These are phyloP conservation scores for Ceratobasidium theobromae DNA, from an alignment of 1,284 basidiomycete species.

Conservation along the genomic window DNA sequence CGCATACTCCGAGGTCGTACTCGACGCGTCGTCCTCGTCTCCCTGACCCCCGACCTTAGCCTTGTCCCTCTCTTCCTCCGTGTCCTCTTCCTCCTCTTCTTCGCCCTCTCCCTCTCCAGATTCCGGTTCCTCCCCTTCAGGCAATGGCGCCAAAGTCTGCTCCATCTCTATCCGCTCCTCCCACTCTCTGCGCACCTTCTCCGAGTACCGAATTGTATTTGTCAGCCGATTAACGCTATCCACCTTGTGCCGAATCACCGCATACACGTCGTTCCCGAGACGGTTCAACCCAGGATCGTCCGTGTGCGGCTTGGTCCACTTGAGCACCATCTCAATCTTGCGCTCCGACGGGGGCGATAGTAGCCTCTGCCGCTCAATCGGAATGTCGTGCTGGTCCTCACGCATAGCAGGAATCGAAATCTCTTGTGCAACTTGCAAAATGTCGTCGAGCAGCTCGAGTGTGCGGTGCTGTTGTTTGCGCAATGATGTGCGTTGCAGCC, in stretches of 20 bases:
- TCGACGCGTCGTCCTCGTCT: conserved; percentile 56
- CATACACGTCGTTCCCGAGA: conserved; percentile 83
- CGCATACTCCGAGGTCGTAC: conserved; percentile 65
- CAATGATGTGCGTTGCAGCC: conserved; percentile 50
- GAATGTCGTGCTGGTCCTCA: conserved; percentile 86
- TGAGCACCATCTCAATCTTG: conserved; percentile 75
- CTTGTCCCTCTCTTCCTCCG: conserved; percentile 39
- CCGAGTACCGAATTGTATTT: conserved; percentile 96
- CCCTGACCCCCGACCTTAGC: conserved; percentile 39
- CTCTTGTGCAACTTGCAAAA: conserved; percentile 76
- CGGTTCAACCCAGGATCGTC: conserved; percentile 83
- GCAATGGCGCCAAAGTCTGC: conserved; percentile 58
- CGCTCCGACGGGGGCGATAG: conserved; percentile 84
- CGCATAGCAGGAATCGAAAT: conserved; percentile 87
- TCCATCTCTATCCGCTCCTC: conserved; percentile 79
- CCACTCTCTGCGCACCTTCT: conserved; percentile 98
- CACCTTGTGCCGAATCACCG: conserved; percentile 88
- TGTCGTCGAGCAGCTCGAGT: conserved; percentile 81
- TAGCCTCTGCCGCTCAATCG: conserved; percentile 89
- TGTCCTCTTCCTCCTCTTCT: conserved; percentile 45
- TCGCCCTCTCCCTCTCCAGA: conserved; percentile 42
- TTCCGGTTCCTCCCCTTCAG: conserved; percentile 49
- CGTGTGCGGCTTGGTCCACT: conserved; percentile 82
- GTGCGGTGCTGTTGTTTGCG: conserved; percentile 76
- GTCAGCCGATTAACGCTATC: conserved; percentile 96